These are phyloP conservation scores for Smittium mucronatum DNA, from an alignment of 371 early-diverging fungal species.

Conservation along the genomic window DNA sequence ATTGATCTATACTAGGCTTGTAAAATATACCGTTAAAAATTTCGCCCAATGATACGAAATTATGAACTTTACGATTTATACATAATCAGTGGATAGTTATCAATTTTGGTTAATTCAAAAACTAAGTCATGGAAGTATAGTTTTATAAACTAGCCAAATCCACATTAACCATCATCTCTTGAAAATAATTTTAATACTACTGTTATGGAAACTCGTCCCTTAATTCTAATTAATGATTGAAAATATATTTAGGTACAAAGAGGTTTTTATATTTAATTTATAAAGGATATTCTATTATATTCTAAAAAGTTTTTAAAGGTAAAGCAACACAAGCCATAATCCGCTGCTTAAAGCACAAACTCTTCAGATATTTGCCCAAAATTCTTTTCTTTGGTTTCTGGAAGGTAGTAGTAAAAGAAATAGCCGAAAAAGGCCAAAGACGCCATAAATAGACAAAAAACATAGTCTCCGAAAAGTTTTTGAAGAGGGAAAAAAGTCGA, in stretches of 20 bases:
- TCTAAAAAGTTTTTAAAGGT: not conserved
- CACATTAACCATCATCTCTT: too few species aligned
- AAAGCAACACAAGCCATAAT: not conserved
- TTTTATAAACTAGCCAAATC: too few species aligned
- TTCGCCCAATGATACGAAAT: too few species aligned
- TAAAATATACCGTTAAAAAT: too few species aligned
- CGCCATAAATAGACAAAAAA: slow-evolving; percentile 59
- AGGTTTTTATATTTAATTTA: not conserved
- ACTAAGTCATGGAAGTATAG: too few species aligned
- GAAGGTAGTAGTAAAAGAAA: slow-evolving; percentile 47
- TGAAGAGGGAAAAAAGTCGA: slow-evolving; percentile 46
- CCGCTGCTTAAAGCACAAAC: not conserved
- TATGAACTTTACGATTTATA: too few species aligned
- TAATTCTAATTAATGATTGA: not conserved
- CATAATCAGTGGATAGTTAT: too few species aligned
- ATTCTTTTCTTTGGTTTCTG: slow-evolving; percentile 47
- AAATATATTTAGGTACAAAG: not conserved
- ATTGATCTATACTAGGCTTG: too few species aligned
- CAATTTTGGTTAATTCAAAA: too few species aligned
- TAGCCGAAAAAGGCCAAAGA: slow-evolving; percentile 33
- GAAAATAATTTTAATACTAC: too few species aligned
- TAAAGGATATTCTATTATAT: not conserved
- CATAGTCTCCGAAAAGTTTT: slow-evolving; percentile 47
- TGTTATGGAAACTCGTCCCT: too few species aligned
- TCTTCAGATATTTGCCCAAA: slow-evolving; percentile 2